Evolutionary conservation across 208 protist genomes (phyloP).

Genomic region (Crithidia sp.): DNA sequence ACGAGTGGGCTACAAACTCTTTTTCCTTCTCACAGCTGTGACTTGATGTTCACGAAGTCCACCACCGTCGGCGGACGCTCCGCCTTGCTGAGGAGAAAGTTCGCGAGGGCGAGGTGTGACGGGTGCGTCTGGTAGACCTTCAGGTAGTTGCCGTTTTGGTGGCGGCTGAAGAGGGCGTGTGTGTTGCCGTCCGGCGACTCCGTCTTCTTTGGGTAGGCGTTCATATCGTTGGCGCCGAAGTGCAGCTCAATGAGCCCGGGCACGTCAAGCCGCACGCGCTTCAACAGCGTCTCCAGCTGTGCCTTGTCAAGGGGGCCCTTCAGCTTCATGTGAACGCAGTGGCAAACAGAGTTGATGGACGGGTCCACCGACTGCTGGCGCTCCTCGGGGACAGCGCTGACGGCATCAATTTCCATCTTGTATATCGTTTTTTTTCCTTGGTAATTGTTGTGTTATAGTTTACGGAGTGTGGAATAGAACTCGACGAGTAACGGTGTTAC

Average conservation of each 20-base stretch:
- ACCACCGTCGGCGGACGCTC: conserved; percentile 43
- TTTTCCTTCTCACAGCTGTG: conserved; percentile 33
- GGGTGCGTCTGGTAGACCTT: conserved; percentile 47
- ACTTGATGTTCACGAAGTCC: conserved; percentile 56
- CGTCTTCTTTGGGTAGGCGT: conserved; percentile 40
- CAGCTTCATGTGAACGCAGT: conserved; percentile 48
- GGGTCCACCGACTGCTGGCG: conserved; percentile 33
- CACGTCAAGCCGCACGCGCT: conserved; percentile 28
- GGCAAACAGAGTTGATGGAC: conserved; percentile 41
- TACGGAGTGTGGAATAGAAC: too few species aligned
- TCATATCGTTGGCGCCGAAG: conserved; percentile 55
- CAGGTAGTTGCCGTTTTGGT: conserved; percentile 45
- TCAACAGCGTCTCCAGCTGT: conserved; percentile 38
- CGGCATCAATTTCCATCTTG: conserved; percentile 18
- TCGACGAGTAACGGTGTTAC: too few species aligned
- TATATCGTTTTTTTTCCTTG: background rate
- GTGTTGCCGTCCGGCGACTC: conserved; percentile 44
- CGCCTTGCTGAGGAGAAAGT: conserved; percentile 37
- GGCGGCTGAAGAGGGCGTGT: conserved; percentile 56
- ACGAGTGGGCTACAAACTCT: too few species aligned
- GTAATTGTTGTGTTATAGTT: background rate
- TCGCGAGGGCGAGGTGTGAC: conserved; percentile 30
- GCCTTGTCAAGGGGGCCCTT: conserved; percentile 34
- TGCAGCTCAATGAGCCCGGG: conserved; percentile 70
- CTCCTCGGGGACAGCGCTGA: conserved; percentile 1